phyloP scores from a whole-genome alignment of 306 rosid species.

The Carpinus fangiana region DNA sequence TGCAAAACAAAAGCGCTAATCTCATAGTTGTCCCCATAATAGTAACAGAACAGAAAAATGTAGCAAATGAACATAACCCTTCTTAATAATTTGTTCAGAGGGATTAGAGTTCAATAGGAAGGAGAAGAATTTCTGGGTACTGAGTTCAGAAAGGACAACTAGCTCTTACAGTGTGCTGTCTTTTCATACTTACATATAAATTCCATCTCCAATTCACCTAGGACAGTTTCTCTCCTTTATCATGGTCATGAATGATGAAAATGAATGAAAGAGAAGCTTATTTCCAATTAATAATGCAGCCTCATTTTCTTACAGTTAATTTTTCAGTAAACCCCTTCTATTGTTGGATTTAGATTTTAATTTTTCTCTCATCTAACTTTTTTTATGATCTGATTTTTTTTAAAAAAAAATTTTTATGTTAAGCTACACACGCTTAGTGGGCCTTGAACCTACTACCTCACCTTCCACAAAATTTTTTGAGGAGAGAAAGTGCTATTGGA shows the following conservation, averaged over 20 bases:
- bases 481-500: neutral
- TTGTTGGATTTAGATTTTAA: neutral
- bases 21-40: constrained; percentile 8
- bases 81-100: too few relatives aligned
- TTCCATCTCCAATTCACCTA: neutral
- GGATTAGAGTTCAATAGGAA: neutral
- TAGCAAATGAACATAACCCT: neutral
- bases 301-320: neutral
- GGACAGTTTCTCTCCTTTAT: neutral
- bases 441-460: too few relatives aligned
- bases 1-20: constrained; percentile 37
- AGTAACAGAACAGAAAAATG: constrained; percentile 21
- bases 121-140: neutral
- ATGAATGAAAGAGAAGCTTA: neutral
- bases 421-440: too few relatives aligned
- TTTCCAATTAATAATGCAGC: neutral
- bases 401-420: too few relatives aligned
- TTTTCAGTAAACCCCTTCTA: neutral
- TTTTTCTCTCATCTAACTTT: neutral
- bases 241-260: neutral
- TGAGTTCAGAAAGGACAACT: too few relatives aligned
- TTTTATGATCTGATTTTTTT: too few relatives aligned
- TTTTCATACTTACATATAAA: neutral
- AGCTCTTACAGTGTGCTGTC: too few relatives aligned
- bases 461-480: neutral